phyloP scores from a whole-genome alignment of 441 rosid species.

The Oxalis stricta region DNA sequence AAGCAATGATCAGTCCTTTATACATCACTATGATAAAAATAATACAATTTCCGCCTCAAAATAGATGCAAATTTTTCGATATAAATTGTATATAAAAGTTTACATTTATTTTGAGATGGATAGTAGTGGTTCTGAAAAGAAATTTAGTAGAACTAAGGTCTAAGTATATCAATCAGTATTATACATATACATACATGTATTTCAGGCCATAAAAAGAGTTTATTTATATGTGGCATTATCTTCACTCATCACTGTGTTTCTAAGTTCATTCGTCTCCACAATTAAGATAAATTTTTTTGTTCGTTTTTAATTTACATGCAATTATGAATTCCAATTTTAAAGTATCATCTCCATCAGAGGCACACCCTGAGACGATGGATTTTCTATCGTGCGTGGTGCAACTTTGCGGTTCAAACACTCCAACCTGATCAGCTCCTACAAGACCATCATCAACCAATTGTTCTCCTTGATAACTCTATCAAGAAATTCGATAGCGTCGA shows the following conservation, averaged over 20 bases:
- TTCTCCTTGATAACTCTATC: slow-evolving; percentile 36
- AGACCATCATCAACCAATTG: slow-evolving; percentile 34
- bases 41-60: too few relatives aligned
- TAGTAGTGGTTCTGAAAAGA: too few relatives aligned
- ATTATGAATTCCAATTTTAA: slow-evolving; percentile 30
- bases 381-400: slow-evolving; percentile 88
- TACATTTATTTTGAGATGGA: too few relatives aligned
- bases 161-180: too few relatives aligned
- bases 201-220: too few relatives aligned
- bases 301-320: slow-evolving; percentile 5
- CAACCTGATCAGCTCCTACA: slow-evolving; percentile 36
- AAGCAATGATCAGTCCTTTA: too few relatives aligned
- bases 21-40: too few relatives aligned
- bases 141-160: too few relatives aligned
- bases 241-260: slow-evolving; percentile 13
- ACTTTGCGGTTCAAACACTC: slow-evolving; percentile 74
- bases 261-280: slow-evolving; percentile 6
- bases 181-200: too few relatives aligned
- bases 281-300: neutral
- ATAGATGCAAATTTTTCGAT: too few relatives aligned
- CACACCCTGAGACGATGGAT: slow-evolving; percentile 84
- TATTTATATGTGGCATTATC: slow-evolving; percentile 3
- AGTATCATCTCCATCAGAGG: slow-evolving; percentile 57
- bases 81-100: too few relatives aligned
- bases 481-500: slow-evolving; percentile 30